phyloP scores from a whole-genome alignment of 1,284 basidiomycete genomes.

The Cryptococcus sp. region DNA sequence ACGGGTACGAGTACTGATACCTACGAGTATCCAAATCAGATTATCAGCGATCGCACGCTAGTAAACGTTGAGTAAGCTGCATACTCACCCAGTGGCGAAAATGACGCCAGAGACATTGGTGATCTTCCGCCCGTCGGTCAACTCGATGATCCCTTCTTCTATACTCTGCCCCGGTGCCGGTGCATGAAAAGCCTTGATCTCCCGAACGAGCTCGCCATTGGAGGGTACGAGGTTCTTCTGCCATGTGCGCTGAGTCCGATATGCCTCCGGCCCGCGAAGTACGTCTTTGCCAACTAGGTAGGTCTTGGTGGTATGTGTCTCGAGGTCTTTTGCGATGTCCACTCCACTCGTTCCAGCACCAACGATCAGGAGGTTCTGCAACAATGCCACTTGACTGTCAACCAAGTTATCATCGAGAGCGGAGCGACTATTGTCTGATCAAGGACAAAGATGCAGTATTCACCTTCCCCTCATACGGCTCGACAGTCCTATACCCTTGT shows the following conservation, averaged over 20 bases:
- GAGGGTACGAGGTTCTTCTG: slow-evolving; percentile 37
- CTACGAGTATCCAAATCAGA: slow-evolving; percentile 6
- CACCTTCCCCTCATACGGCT: slow-evolving; percentile 47
- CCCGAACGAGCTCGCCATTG: slow-evolving; percentile 45
- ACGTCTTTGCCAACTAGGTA: slow-evolving; percentile 53
- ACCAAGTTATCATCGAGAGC: not conserved
- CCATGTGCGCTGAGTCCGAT: slow-evolving; percentile 41
- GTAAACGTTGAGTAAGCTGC: not conserved
- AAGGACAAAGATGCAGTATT: slow-evolving; percentile 1
- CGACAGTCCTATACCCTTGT: slow-evolving; percentile 57
- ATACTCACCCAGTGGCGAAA: slow-evolving; percentile 56
- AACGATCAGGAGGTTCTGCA: slow-evolving; percentile 57
- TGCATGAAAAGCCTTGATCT: slow-evolving; percentile 48
- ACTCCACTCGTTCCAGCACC: slow-evolving; percentile 58
- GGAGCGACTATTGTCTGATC: no score
- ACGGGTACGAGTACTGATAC: slow-evolving; percentile 58
- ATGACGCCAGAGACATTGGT: slow-evolving; percentile 55
- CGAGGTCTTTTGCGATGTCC: slow-evolving; percentile 55
- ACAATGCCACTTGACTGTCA: not conserved
- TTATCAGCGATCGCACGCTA: not conserved
- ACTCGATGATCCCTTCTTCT: slow-evolving; percentile 50
- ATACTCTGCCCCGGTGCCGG: slow-evolving; percentile 21
- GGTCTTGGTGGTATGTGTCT: slow-evolving; percentile 44
- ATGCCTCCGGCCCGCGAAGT: slow-evolving; percentile 26
- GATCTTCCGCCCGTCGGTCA: slow-evolving; percentile 55